Base-by-base conservation (phyloP, 495 filamentous ascomycete species). In the Platismatia glauca region DNA sequence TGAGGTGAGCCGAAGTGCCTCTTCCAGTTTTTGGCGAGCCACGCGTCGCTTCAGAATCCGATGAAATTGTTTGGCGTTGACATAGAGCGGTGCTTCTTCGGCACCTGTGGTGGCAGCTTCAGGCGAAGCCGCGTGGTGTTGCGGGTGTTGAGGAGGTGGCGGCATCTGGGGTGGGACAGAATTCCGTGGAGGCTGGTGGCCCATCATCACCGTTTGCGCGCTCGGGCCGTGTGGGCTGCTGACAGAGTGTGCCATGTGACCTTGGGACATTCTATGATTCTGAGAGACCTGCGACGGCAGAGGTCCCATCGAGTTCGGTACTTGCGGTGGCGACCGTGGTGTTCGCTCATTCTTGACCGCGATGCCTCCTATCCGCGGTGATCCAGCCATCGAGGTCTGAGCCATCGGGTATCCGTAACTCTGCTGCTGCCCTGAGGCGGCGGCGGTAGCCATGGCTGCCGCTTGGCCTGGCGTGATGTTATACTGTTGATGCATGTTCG, bases 31-130 rank as follows among this genome's bases (percentile, higher is more conserved):
- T 72, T 98, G 94, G 43, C 94, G 84, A 5, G 94, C 94, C 65
- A 97, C 89, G 39, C 94, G 81, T 48, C 94, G 82, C 76, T 98
- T 98, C 57, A 98, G 74, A 61, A 98, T 98, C 13, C 94, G 88
- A 72, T 98, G 94, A 68, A 98, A 98, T 71, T 98, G 94, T 74
- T 98, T 98, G 4, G 94, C 94, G 70, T 98, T 98, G 69, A 98
- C 94, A 67, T 97, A 98, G 11, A 98, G 78, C 0, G 94, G 94
- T 8, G 94, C 91, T 72, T 98, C 94, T 74, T 97, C 94, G 18
- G 88, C 88, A 35, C 75, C 76, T 4, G 87, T 84, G 5, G 87
- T 79, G 1, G 87, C 83, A 71, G 94, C 82, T 67, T 96, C 94
- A 2, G 91, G 90, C 2, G 91, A 95, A 58, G 88, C 83, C 55